phyloP scores from a whole-genome alignment of 192 early-diverging fungal genomes.

The Funneliformis geosporum region DNA sequence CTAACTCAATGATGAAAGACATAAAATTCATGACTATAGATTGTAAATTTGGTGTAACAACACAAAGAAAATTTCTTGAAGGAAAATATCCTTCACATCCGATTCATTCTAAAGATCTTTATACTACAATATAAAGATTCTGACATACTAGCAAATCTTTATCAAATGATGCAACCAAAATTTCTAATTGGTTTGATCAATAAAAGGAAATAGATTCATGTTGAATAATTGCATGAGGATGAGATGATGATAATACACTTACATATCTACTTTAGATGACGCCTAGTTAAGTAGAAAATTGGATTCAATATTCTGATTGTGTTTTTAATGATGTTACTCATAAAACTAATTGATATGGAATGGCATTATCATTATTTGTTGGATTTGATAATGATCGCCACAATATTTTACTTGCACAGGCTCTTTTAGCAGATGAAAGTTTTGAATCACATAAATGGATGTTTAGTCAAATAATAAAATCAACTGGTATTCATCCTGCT shows the following conservation, averaged over 20 bases:
- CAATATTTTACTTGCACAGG: constrained; percentile 12
- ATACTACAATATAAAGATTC: neutral
- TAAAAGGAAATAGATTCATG: neutral
- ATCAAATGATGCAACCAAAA: constrained; percentile 3
- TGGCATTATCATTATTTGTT: constrained; percentile 7
- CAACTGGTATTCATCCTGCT: neutral
- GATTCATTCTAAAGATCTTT: neutral
- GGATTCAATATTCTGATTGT: neutral
- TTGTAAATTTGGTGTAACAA: constrained; percentile 6
- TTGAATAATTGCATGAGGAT: neutral
- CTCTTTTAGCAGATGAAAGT: neutral
- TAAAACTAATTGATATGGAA: neutral
- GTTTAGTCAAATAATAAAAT: constrained; percentile 1
- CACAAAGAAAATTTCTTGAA: neutral
- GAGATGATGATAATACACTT: neutral
- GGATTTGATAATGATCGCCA: neutral
- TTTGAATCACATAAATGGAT: neutral
- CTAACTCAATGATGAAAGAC: neutral
- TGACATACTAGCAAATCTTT: neutral
- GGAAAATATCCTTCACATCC: neutral
- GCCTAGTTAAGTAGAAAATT: neutral
- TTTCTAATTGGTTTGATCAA: neutral
- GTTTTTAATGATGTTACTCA: constrained; percentile 5
- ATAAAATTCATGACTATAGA: neutral
- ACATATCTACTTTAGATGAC: neutral